Conservation (phyloP, 345 rosid genomes). For the Aquilaria malaccensis region DNA sequence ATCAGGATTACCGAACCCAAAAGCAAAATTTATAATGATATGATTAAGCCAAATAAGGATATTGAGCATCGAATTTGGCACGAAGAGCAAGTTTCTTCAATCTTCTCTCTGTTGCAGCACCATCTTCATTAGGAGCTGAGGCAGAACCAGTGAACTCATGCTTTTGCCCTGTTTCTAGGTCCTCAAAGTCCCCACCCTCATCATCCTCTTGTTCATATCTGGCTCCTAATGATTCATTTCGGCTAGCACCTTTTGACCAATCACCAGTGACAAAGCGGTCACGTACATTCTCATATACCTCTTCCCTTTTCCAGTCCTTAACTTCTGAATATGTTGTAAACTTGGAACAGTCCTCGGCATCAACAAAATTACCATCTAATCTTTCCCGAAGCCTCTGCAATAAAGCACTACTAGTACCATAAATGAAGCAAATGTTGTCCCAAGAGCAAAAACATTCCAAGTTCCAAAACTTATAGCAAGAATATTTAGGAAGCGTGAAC, state of each 20-base stretch:
- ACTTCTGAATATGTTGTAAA: constrained; percentile 32
- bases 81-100: constrained; percentile 77
- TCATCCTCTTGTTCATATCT: constrained; percentile 45
- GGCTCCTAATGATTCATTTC: constrained; percentile 36
- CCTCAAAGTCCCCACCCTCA: constrained; percentile 82
- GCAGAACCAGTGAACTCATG: constrained; percentile 25
- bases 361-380: constrained; percentile 28
- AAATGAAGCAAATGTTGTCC: neutral
- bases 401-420: constrained; percentile 11
- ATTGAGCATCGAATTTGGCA: constrained; percentile 73
- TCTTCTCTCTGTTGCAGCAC: constrained; percentile 42
- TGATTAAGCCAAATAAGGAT: constrained; percentile 49
- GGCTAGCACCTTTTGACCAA: constrained; percentile 70
- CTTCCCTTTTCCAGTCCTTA: constrained; percentile 66
- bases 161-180: constrained; percentile 77
- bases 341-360: constrained; percentile 75
- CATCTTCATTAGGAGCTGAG: constrained; percentile 39
- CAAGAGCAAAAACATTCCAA: neutral
- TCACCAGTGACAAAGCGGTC: constrained; percentile 88
- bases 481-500: too few species aligned
- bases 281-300: constrained; percentile 59
- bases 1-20: neutral
- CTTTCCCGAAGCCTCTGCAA: constrained; percentile 50
- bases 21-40: neutral
- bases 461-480: neutral